Base-by-base conservation (phyloP, 257 asterid species). In the Datura wrightii region DNA sequence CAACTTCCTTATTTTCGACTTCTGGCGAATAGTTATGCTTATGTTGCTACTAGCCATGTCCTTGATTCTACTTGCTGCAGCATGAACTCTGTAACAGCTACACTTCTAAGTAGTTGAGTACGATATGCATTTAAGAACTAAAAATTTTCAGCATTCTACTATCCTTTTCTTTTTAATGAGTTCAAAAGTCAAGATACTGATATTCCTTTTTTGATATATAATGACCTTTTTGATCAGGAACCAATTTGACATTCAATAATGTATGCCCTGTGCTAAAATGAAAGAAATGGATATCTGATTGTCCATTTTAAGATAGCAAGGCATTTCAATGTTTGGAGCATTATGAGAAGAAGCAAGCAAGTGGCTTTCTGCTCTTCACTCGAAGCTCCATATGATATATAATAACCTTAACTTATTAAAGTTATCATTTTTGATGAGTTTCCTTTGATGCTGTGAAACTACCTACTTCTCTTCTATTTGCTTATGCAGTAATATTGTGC, bases 231-330 rank as follows among this genome's bases (percentile, higher is more conserved):
- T 24, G 31, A 24, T 24, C 31, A 24, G 31, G 31, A 41, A 60
- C 11, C 46, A 55, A 67, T 19, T 6, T 15, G 63, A 58, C 34
- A 56, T 44, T 5, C 24, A 37, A 48, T 50, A 14, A 79, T 90
- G 62, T 86, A 63, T 81, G 86, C 88, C 66, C n/a, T 44, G 18
- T 31, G 14, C 66, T 24, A 74, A 62, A 79, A 58, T 50, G 63
- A 58, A 58, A 58, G 63, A 80, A 79, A 54, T 44, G 82, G 62
- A 37, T 84, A 86, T 59, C 10, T 9, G 36, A 72, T 41, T 79
- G 60, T 87, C 83, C 86, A 86, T 83, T 59, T 65, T 48, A 67
- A 52, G n/a, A 65, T 83, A 82, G 79, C 82, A 76, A 72, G 85
- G 42, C 42, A 39, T 39, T 39, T 39, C 42, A 39, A 39, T 39